A percentile compares a stretch with the other conserved stretches of the same genome.
Conservation (phyloP, 768 basidiomycete genomes). For the Lentinus tigrinus region DNA sequence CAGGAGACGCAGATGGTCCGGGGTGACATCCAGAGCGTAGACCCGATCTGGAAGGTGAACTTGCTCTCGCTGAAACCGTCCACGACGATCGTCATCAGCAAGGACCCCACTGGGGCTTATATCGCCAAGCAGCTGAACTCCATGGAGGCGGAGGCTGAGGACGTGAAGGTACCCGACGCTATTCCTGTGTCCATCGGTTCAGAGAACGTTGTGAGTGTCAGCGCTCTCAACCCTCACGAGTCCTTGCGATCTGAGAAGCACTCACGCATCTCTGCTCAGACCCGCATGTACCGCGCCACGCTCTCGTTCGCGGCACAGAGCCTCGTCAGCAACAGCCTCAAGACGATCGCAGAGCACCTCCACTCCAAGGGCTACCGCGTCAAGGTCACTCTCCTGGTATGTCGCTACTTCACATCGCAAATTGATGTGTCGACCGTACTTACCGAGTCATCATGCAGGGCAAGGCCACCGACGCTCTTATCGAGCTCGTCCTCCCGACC, state of each 20-base stretch:
- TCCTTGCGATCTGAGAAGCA: background rate
- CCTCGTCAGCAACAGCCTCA: background rate
- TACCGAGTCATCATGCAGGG: background rate
- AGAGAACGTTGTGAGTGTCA: background rate
- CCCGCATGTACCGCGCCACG: constrained; percentile 1
- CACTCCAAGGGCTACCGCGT: background rate
- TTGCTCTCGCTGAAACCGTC: background rate
- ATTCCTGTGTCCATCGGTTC: background rate
- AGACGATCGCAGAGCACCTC: background rate
- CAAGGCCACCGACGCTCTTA: background rate
- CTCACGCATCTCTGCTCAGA: background rate
- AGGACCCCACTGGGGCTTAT: background rate
- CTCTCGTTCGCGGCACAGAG: background rate
- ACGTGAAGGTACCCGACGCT: background rate
- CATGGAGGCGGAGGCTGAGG: background rate
- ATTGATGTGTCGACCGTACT: no score
- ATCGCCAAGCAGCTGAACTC: background rate
- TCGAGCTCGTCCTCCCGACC: background rate
- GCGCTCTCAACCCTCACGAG: background rate
- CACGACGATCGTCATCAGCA: background rate
- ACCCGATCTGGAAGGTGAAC: constrained; percentile 3
- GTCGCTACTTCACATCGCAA: background rate
- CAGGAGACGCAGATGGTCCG: background rate
- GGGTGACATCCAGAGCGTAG: background rate
- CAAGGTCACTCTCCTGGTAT: constrained; percentile 1